phyloP scores from a whole-genome alignment of 371 early-diverging fungal species.

The Syncephalis plumigaleata region DNA sequence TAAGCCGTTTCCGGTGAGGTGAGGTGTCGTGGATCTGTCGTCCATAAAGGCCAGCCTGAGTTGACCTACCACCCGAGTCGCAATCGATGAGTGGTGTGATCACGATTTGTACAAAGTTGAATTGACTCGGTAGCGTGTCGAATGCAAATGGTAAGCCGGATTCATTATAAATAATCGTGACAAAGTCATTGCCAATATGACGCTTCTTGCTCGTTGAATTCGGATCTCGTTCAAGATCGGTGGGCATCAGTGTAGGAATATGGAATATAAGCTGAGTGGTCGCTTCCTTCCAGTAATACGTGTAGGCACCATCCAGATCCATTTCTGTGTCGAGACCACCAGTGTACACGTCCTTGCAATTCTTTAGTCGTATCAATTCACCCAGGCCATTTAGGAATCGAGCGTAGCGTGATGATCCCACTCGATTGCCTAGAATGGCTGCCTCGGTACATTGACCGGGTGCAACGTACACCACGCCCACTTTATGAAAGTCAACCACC shows the following conservation, averaged over 20 bases:
- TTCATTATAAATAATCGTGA: slow-evolving; percentile 85
- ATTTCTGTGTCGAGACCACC: slow-evolving; percentile 83
- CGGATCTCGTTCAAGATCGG: slow-evolving; percentile 44
- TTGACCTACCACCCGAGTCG: background rate
- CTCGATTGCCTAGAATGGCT: slow-evolving; percentile 69
- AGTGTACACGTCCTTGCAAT: slow-evolving; percentile 43
- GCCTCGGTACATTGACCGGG: slow-evolving; percentile 62
- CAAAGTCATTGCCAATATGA: slow-evolving; percentile 93
- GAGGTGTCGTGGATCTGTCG: background rate
- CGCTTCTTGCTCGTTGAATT: slow-evolving; percentile 72
- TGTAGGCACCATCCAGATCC: slow-evolving; percentile 70
- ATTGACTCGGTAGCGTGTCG: slow-evolving; percentile 82
- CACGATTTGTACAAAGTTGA: slow-evolving; percentile 86
- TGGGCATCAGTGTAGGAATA: slow-evolving; percentile 88
- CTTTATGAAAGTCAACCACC: slow-evolving; percentile 86
- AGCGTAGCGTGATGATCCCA: slow-evolving; percentile 72
- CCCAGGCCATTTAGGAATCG: slow-evolving; percentile 69
- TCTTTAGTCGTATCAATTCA: slow-evolving; percentile 42
- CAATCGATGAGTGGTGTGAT: slow-evolving; percentile 39
- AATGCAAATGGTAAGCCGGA: slow-evolving; percentile 64
- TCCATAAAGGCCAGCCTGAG: background rate
- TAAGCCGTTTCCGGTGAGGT: background rate
- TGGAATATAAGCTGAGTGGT: slow-evolving; percentile 84
- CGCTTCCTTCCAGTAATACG: slow-evolving; percentile 70
- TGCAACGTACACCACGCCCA: slow-evolving; percentile 84